phyloP scores from a whole-genome alignment of 139 green algal species.

The Ettlia oleoabundans region DNA sequence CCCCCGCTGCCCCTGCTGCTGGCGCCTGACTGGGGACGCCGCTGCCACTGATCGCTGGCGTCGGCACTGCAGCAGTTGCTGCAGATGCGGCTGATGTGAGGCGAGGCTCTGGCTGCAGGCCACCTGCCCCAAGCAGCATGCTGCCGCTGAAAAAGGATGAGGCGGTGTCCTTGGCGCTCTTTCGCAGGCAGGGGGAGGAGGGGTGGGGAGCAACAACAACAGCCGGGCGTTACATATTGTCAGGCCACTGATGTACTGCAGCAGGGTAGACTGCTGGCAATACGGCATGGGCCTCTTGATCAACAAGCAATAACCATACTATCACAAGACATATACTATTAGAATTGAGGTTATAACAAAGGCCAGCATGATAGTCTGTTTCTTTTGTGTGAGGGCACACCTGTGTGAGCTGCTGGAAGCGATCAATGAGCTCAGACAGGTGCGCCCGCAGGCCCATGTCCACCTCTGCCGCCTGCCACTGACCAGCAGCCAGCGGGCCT shows the following conservation, averaged over 20 bases:
- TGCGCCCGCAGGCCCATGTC: constrained; percentile 13
- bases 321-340: no score
- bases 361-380: no score
- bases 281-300: no score
- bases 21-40: not conserved
- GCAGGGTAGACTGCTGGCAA: no score
- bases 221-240: not conserved
- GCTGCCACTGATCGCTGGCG: not conserved
- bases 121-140: constrained; percentile 8
- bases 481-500: constrained; percentile 6
- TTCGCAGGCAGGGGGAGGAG: not conserved
- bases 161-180: constrained; percentile 22
- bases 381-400: no score
- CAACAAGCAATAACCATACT: no score
- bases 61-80: not conserved
- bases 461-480: not conserved
- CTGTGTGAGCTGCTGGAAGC: constrained; percentile 17
- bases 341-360: no score
- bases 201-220: not conserved
- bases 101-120: not conserved
- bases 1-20: not conserved
- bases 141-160: constrained; percentile 5
- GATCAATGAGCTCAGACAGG: constrained; percentile 18
- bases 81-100: not conserved
- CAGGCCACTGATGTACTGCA: no score